phyloP scores from a whole-genome alignment of 1,139 yeast species.

The Yamadazyma diospyri region DNA sequence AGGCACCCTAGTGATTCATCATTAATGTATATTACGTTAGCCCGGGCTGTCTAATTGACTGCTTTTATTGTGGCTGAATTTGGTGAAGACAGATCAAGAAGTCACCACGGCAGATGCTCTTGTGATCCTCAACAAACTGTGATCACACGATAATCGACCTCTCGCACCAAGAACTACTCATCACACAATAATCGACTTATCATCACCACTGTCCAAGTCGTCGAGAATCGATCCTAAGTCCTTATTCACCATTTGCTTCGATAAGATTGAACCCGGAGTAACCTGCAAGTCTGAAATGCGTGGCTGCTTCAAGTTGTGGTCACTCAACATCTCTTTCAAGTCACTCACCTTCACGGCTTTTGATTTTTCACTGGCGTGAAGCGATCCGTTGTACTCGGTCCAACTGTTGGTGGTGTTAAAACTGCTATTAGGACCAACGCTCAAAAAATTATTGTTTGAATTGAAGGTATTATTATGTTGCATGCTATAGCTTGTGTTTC shows the following conservation, averaged over 20 bases:
- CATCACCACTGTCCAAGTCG: constrained; percentile 36
- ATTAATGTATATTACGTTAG: constrained; percentile 9
- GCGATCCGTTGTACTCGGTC: constrained; percentile 20
- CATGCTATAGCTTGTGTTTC: constrained; percentile 12
- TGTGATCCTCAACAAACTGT: no score
- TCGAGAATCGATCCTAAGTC: constrained; percentile 37
- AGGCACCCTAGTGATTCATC: constrained; percentile 5
- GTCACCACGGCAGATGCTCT: no score
- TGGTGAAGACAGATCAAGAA: no score
- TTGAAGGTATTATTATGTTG: constrained; percentile 1
- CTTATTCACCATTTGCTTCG: constrained; percentile 30
- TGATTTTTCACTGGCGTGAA: constrained; percentile 17
- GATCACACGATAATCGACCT: no score
- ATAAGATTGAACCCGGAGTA: constrained; percentile 29
- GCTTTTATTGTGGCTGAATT: no score
- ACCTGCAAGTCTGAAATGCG: constrained; percentile 8
- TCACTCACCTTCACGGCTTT: constrained; percentile 44
- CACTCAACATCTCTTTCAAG: constrained; percentile 33
- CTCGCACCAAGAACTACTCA: no score
- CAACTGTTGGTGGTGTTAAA: constrained; percentile 10
- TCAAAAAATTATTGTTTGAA: constrained; percentile 1
- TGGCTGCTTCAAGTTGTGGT: constrained; percentile 11
- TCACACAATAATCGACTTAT: constrained; percentile 30
- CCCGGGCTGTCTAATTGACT: not conserved
- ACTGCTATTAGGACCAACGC: constrained; percentile 5